Evolutionary conservation across 441 rosid genomes (phyloP).

Genomic region (Metrosideros polymorpha): DNA sequence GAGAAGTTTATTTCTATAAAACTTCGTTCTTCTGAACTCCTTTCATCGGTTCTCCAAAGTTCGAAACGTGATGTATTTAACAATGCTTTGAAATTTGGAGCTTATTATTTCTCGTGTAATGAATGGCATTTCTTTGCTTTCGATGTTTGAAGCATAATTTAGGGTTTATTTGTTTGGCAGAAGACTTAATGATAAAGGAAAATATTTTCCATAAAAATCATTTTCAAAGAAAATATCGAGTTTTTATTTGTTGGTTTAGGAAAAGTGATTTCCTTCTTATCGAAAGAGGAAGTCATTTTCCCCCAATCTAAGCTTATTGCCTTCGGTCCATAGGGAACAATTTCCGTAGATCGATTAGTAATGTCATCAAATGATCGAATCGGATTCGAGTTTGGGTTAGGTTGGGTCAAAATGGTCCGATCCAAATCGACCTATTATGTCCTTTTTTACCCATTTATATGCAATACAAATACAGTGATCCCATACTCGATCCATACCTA

Average conservation of each 20-base stretch:
- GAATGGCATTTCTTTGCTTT: neutral
- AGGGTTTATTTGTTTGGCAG: too few relatives aligned
- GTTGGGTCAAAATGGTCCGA: too few relatives aligned
- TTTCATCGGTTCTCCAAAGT: neutral
- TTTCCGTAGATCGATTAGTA: rapidly evolving
- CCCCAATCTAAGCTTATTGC: rapidly evolving
- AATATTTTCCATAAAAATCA: neutral
- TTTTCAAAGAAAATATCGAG: neutral
- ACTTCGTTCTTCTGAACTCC: neutral
- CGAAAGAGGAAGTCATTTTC: rapidly evolving
- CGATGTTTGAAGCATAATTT: too few relatives aligned
- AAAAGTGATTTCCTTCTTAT: neutral
- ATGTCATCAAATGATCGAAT: too few relatives aligned
- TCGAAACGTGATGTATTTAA: rapidly evolving
- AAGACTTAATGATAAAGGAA: too few relatives aligned
- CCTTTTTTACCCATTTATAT: too few relatives aligned
- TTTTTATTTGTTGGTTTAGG: neutral
- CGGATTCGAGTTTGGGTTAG: too few relatives aligned
- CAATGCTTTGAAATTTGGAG: neutral
- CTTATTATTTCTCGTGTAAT: neutral
- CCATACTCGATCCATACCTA: too few relatives aligned
- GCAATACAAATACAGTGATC: too few relatives aligned
- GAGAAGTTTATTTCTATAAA: neutral
- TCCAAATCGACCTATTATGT: too few relatives aligned
- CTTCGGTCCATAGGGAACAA: rapidly evolving